These are phyloP conservation scores for Termitomyces sp. DNA, from an alignment of 768 basidiomycete species.

Conservation along the genomic window DNA sequence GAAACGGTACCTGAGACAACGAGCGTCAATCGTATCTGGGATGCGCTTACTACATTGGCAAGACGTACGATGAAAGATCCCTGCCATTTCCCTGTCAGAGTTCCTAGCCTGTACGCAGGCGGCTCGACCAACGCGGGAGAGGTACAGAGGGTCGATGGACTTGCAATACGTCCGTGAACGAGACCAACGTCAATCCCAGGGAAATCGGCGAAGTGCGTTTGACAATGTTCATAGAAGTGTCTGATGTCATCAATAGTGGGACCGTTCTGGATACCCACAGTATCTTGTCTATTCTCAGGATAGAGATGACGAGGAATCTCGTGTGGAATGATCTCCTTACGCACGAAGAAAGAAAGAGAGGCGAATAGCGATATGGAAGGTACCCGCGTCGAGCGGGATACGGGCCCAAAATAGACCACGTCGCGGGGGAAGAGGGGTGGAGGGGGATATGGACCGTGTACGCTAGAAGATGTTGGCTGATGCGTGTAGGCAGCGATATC, in stretches of 20 bases:
- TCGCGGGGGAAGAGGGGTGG: slow-evolving; percentile 27
- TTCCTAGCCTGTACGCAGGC: slow-evolving; percentile 39
- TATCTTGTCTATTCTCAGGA: slow-evolving; percentile 25
- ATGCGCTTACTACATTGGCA: background rate
- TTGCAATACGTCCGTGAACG: background rate
- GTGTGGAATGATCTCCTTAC: slow-evolving; percentile 33
- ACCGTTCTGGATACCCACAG: slow-evolving; percentile 30
- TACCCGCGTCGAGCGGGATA: slow-evolving; percentile 29
- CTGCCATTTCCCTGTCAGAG: slow-evolving; percentile 48
- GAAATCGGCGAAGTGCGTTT: slow-evolving; percentile 37
- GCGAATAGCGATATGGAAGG: slow-evolving; percentile 48
- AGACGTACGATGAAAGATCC: slow-evolving; percentile 46
- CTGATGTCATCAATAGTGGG: slow-evolving; percentile 47
- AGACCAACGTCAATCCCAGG: slow-evolving; percentile 24
- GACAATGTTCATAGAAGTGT: slow-evolving; percentile 40
- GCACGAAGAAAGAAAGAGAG: slow-evolving; percentile 45
- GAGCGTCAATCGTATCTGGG: background rate
- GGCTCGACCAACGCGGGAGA: slow-evolving; percentile 18
- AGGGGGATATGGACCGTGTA: slow-evolving; percentile 28
- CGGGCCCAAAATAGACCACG: slow-evolving; percentile 43
- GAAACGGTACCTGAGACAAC: slow-evolving; percentile 35
- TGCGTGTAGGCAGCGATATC: slow-evolving; percentile 15
- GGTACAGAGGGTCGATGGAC: background rate
- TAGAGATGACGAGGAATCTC: slow-evolving; percentile 39
- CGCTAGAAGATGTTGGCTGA: slow-evolving; percentile 18